Evolutionary conservation across 208 protist genomes (phyloP).

Genomic region (Wallacemonas rigidus): DNA sequence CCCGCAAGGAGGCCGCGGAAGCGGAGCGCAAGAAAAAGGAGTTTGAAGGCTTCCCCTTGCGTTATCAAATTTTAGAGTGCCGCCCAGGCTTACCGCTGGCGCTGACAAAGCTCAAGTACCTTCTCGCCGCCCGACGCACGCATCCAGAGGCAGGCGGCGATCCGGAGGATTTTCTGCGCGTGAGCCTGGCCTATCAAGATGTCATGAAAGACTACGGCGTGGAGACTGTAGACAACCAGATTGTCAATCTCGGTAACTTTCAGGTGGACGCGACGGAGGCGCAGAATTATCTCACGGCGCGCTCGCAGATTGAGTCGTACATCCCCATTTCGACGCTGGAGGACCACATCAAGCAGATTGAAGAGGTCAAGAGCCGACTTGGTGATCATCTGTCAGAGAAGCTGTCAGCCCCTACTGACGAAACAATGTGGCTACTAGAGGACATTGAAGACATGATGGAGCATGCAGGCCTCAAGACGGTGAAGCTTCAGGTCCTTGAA

Average conservation of each 20-base stretch:
- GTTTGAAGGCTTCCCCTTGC: slow-evolving; percentile 65
- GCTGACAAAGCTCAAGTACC: slow-evolving; percentile 82
- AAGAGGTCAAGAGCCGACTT: slow-evolving; percentile 67
- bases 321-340: slow-evolving; percentile 84
- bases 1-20: slow-evolving; percentile 45
- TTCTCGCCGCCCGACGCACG: slow-evolving; percentile 72
- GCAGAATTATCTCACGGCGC: slow-evolving; percentile 78
- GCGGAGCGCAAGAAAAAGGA: slow-evolving; percentile 56
- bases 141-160: slow-evolving; percentile 87
- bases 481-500: slow-evolving; percentile 69
- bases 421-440: slow-evolving; percentile 83
- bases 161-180: slow-evolving; percentile 68
- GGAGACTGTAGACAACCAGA: slow-evolving; percentile 81
- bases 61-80: slow-evolving; percentile 82
- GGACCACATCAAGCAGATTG: slow-evolving; percentile 78
- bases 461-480: slow-evolving; percentile 71
- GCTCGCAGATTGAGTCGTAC: slow-evolving; percentile 68
- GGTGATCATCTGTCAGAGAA: slow-evolving; percentile 65
- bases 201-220: slow-evolving; percentile 89
- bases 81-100: slow-evolving; percentile 71
- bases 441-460: slow-evolving; percentile 89
- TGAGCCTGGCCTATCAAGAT: slow-evolving; percentile 84
- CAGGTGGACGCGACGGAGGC: slow-evolving; percentile 71
- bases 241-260: slow-evolving; percentile 86
- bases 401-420: slow-evolving; percentile 65